These are phyloP conservation scores for Mallotus nudiflorus DNA, from an alignment of 345 rosid genomes.

Conservation along the genomic window DNA sequence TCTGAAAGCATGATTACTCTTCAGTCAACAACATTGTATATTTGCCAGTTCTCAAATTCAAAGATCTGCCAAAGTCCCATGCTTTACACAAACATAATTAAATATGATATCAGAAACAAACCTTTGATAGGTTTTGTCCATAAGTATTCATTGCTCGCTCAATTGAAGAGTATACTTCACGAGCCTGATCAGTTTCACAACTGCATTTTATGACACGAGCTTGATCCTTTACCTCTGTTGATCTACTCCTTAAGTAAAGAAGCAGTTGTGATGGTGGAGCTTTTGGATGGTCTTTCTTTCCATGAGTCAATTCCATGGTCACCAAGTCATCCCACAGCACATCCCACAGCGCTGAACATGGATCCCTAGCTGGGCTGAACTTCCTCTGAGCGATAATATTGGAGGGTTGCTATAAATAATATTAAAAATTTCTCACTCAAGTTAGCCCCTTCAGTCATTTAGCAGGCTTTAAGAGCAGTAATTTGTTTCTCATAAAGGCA, in stretches of 20 bases:
- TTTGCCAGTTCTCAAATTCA: not conserved
- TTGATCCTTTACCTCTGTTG: conserved; percentile 70
- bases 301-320: conserved; percentile 78
- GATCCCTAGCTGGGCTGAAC: conserved; percentile 88
- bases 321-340: conserved; percentile 73
- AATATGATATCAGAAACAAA: conserved; percentile 27
- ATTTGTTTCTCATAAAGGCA: conserved; percentile 11
- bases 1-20: not conserved
- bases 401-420: conserved; percentile 72
- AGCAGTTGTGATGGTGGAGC: conserved; percentile 69
- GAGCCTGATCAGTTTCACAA: conserved; percentile 69
- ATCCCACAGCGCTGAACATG: conserved; percentile 91
- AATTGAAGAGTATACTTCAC: conserved; percentile 65
- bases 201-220: conserved; percentile 70
- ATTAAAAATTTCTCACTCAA: not conserved
- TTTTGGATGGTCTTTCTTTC: conserved; percentile 79
- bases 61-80: not conserved
- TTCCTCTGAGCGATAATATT: conserved; percentile 84
- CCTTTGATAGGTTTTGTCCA: conserved; percentile 58
- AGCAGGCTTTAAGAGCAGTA: not conserved
- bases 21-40: not conserved
- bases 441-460: not conserved
- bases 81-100: not conserved
- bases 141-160: conserved; percentile 65
- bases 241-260: conserved; percentile 52